Evolutionary conservation across 345 rosid genomes (phyloP).

Genomic region (Noccaea caerulescens): DNA sequence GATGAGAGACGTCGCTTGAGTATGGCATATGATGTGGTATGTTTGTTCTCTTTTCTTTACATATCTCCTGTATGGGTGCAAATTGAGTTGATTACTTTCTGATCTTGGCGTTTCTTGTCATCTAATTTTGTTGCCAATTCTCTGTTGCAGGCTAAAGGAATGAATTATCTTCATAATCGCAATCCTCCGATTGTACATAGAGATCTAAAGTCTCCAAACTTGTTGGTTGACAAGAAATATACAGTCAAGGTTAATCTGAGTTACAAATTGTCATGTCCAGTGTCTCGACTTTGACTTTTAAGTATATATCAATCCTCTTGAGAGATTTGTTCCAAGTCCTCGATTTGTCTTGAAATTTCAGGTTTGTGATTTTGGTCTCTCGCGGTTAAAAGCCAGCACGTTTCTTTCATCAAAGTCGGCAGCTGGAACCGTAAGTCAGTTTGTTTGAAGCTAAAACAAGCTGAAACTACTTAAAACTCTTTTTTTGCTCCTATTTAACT

Average conservation of each 20-base stretch:
- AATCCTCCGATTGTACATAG: conserved; percentile 98
- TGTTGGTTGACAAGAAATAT: conserved; percentile 94
- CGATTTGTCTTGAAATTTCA: conserved; percentile 39
- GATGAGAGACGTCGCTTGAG: conserved; percentile 92
- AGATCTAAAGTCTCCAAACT: conserved; percentile 97
- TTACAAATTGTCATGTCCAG: neutral
- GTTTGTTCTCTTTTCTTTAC: conserved; percentile 29
- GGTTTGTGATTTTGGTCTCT: conserved; percentile 99
- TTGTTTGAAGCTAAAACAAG: conserved; percentile 29
- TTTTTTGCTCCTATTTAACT: neutral
- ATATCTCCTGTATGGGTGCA: neutral
- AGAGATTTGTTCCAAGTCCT: neutral
- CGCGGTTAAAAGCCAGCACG: conserved; percentile 93
- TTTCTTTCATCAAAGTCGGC: conserved; percentile 98
- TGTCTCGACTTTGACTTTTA: neutral
- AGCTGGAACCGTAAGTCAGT: conserved; percentile 94
- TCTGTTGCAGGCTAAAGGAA: conserved; percentile 86
- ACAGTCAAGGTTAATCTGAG: conserved; percentile 68
- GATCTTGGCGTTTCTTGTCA: conserved; percentile 15
- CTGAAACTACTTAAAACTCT: neutral
- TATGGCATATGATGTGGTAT: conserved; percentile 99
- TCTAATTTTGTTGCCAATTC: neutral
- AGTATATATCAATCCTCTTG: neutral
- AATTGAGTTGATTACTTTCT: conserved; percentile 14
- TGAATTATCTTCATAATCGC: conserved; percentile 96